Conservation (phyloP, 352 stramenopile genomes). For the Globisporangium paddicum region DNA sequence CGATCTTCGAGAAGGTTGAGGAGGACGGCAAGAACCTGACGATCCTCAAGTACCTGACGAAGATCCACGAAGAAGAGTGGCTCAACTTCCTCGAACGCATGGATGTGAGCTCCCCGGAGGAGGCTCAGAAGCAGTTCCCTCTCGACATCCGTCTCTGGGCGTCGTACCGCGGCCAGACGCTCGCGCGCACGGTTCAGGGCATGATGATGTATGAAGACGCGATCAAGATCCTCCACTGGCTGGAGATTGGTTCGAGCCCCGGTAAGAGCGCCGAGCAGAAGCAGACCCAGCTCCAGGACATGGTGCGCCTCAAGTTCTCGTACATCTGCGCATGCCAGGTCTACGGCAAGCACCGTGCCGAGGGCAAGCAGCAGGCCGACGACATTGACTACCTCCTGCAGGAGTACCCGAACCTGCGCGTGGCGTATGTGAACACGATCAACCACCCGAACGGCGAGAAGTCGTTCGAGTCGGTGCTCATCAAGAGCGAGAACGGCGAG, state of each 20-base stretch:
- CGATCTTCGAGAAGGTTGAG: constrained; percentile 81
- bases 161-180: constrained; percentile 76
- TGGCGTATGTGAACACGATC: constrained; percentile 82
- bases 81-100: constrained; percentile 83
- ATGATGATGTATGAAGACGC: constrained; percentile 89
- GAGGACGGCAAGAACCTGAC: constrained; percentile 83
- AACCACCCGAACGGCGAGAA: constrained; percentile 27
- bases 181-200: constrained; percentile 72
- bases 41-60: constrained; percentile 84
- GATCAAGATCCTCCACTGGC: constrained; percentile 85
- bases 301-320: constrained; percentile 84
- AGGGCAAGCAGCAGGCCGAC: constrained; percentile 63
- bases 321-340: constrained; percentile 85
- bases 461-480: constrained; percentile 64
- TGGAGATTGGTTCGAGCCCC: constrained; percentile 72
- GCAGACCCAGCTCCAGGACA: constrained; percentile 73
- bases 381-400: constrained; percentile 82
- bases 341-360: constrained; percentile 70
- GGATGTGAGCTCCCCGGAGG: constrained; percentile 65
- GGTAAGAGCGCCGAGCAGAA: constrained; percentile 71
- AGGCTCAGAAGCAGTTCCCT: constrained; percentile 64
- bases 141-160: constrained; percentile 79
- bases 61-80: constrained; percentile 82
- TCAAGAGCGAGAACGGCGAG: constrained; percentile 72
- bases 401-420: constrained; percentile 79